Evolutionary conservation across 371 early-diverging fungal species (phyloP).

Genomic region (Mortierella polycephala): DNA sequence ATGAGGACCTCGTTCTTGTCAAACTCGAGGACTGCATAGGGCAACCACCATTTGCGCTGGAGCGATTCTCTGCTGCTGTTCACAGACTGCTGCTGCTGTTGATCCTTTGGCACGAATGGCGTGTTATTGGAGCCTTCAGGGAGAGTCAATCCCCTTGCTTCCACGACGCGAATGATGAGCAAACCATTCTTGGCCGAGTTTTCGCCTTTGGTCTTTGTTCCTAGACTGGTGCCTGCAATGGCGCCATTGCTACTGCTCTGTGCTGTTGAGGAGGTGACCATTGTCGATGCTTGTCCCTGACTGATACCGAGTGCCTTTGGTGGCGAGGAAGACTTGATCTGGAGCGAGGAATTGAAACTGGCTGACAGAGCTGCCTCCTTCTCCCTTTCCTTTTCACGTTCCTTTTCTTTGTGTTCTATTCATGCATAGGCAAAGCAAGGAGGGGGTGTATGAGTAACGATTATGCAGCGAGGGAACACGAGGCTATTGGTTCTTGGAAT

Average conservation of each 20-base stretch:
- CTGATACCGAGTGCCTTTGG: too few species aligned
- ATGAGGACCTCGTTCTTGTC: constrained; percentile 94
- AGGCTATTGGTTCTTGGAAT: neutral
- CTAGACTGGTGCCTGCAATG: constrained; percentile 1
- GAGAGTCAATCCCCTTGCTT: constrained; percentile 77
- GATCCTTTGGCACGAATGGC: constrained; percentile 50
- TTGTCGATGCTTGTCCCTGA: neutral
- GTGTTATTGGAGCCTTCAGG: constrained; percentile 57
- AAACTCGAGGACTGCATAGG: constrained; percentile 91
- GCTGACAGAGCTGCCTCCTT: constrained; percentile 44
- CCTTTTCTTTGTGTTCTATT: constrained; percentile 47
- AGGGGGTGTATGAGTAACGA: neutral
- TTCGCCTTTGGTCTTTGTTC: constrained; percentile 6
- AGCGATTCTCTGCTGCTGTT: constrained; percentile 72
- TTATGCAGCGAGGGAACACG: neutral
- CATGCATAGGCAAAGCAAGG: neutral
- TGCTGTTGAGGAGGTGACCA: neutral
- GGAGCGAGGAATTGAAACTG: constrained; percentile 26
- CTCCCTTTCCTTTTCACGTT: constrained; percentile 33
- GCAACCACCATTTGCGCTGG: constrained; percentile 82
- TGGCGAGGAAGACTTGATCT: constrained; percentile 24
- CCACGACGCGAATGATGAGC: constrained; percentile 83
- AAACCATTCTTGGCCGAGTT: constrained; percentile 60
- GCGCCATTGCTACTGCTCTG: neutral
- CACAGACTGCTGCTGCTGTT: constrained; percentile 38